phyloP scores from a whole-genome alignment of 169 alveolate species.

The Plasmodium ovale region DNA sequence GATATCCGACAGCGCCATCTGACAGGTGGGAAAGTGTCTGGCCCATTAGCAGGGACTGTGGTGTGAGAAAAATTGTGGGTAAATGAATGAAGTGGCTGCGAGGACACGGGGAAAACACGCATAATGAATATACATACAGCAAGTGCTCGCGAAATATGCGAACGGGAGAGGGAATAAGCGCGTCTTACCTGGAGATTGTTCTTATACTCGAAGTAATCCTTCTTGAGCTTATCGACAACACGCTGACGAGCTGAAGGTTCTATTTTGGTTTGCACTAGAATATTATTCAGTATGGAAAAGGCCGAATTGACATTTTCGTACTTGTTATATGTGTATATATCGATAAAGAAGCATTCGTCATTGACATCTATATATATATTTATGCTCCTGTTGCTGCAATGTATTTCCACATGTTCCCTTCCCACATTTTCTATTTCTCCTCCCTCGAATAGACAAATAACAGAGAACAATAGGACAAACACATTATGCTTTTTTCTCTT shows the following conservation, averaged over 20 bases:
- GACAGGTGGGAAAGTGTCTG: constrained; percentile 82
- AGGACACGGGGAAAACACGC: constrained; percentile 1
- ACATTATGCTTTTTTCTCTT: constrained; percentile 33
- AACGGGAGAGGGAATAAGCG: no score
- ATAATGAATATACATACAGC: constrained; percentile 12
- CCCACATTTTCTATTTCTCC: constrained; percentile 88
- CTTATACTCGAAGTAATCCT: constrained; percentile 83
- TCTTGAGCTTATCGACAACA: constrained; percentile 79
- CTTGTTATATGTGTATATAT: constrained; percentile 79
- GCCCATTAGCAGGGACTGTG: constrained; percentile 80
- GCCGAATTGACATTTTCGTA: constrained; percentile 52
- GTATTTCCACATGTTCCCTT: constrained; percentile 88
- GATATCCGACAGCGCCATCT: constrained; percentile 79
- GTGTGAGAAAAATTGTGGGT: background rate
- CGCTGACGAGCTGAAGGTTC: constrained; percentile 74
- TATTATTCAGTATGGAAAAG: constrained; percentile 64
- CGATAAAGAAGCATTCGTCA: constrained; percentile 86
- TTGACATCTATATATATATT: constrained; percentile 84
- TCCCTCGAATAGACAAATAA: constrained; percentile 88
- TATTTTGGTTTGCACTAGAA: constrained; percentile 47
- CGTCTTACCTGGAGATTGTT: constrained; percentile 73
- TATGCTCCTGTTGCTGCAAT: constrained; percentile 84
- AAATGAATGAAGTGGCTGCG: background rate
- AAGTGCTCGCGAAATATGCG: background rate
- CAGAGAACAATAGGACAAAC: constrained; percentile 45